Evolutionary conservation across 73 alveolate genomes (phyloP).

Genomic region (Paramecium caudatum): DNA sequence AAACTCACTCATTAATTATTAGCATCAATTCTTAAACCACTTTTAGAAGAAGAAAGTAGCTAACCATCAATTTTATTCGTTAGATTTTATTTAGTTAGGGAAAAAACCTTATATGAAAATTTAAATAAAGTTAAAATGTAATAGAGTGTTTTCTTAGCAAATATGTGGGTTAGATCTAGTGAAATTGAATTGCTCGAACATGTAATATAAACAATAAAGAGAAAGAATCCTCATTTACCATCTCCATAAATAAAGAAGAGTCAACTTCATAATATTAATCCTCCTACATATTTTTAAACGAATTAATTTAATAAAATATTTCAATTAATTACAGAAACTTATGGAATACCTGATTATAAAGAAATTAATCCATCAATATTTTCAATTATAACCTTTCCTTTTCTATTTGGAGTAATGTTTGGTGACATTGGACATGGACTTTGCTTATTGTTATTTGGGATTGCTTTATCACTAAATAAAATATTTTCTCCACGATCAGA

Average conservation of each 20-base stretch:
- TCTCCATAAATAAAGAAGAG: slow-evolving; percentile 80
- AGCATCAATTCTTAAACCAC: slow-evolving; percentile 69
- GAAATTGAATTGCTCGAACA: slow-evolving; percentile 68
- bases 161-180: slow-evolving; percentile 80
- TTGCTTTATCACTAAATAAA: slow-evolving; percentile 79
- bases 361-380: slow-evolving; percentile 98
- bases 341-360: slow-evolving; percentile 97
- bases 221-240: slow-evolving; percentile 76
- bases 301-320: slow-evolving; percentile 94
- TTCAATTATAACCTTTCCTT: slow-evolving; percentile 97
- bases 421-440: slow-evolving; percentile 99
- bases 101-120: slow-evolving; percentile 77
- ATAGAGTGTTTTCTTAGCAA: slow-evolving; percentile 77
- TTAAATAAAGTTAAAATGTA: slow-evolving; percentile 78
- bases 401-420: slow-evolving; percentile 98
- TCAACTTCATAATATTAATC: slow-evolving; percentile 74
- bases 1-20: slow-evolving; percentile 78
- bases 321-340: slow-evolving; percentile 95
- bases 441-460: slow-evolving; percentile 83
- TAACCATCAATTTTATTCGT: slow-evolving; percentile 65
- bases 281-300: slow-evolving; percentile 93
- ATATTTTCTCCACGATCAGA: slow-evolving; percentile 75
- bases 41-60: slow-evolving; percentile 47
- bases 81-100: slow-evolving; percentile 81
- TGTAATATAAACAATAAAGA: slow-evolving; percentile 72